These are phyloP conservation scores for Pseudomassariella vexata DNA, from an alignment of 2,329 filamentous ascomycete genomes.

Conservation along the genomic window DNA sequence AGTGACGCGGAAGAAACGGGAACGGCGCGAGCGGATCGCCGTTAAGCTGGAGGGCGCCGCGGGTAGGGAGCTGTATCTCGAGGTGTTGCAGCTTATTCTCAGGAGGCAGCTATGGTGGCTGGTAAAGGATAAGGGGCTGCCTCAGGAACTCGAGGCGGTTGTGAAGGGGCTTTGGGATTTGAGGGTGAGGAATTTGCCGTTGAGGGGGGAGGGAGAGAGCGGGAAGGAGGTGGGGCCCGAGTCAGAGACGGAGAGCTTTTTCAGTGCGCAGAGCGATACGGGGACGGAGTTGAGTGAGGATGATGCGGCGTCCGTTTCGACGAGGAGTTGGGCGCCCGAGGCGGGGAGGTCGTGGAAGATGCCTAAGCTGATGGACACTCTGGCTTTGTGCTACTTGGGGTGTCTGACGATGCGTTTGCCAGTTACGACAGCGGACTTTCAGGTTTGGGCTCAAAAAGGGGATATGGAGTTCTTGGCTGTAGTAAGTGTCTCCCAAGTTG, in stretches of 20 bases:
- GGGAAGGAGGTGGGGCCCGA: constrained; percentile 22
- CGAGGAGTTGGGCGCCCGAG: constrained; percentile 33
- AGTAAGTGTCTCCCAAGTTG: too few species aligned
- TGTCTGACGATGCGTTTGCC: constrained; percentile 71
- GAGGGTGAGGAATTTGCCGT: constrained; percentile 50
- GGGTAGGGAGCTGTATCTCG: constrained; percentile 73
- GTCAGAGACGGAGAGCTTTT: constrained; percentile 9
- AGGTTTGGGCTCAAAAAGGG: constrained; percentile 59
- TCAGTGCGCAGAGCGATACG: constrained; percentile 37
- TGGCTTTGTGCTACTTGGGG: constrained; percentile 76
- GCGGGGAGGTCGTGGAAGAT: constrained; percentile 43
- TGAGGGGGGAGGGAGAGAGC: constrained; percentile 37
- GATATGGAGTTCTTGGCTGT: constrained; percentile 69
- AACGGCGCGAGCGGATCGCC: constrained; percentile 45
- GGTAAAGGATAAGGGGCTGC: constrained; percentile 59
- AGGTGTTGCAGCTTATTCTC: constrained; percentile 78
- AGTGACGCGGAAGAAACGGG: constrained; percentile 51
- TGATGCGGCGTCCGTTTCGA: constrained; percentile 20
- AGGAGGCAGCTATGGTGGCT: constrained; percentile 76
- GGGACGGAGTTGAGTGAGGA: constrained; percentile 22
- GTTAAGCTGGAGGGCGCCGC: constrained; percentile 58
- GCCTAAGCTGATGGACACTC: constrained; percentile 67
- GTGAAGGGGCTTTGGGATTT: constrained; percentile 83
- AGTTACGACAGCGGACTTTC: constrained; percentile 67
- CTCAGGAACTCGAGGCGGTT: constrained; percentile 68